Percentiles rank a stretch among this genome's conserved stretches.
Evolutionary conservation across 495 filamentous ascomycete species (phyloP).

Genomic region (Ramalina intermedia): DNA sequence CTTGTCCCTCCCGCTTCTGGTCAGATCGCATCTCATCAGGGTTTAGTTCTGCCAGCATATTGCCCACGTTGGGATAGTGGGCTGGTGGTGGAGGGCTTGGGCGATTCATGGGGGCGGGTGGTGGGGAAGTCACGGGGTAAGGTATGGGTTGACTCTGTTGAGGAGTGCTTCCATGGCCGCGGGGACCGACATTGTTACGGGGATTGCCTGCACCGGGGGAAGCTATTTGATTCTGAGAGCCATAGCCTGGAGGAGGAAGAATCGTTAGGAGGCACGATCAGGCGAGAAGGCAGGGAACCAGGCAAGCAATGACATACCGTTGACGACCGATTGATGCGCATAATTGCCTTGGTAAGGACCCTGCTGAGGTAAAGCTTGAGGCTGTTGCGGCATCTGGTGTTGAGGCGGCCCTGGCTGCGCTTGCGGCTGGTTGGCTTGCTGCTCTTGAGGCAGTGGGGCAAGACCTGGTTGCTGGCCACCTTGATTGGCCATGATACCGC

Average conservation of each 20-base stretch:
- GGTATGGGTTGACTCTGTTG: slow-evolving; percentile 72
- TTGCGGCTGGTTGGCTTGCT: slow-evolving; percentile 39
- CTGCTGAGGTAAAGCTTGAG: slow-evolving; percentile 39
- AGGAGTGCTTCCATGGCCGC: slow-evolving; percentile 50
- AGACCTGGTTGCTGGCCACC: slow-evolving; percentile 71
- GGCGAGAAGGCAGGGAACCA: slow-evolving; percentile 7
- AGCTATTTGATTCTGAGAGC: slow-evolving; percentile 62
- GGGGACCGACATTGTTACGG: slow-evolving; percentile 36
- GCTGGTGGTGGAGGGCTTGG: slow-evolving; percentile 63
- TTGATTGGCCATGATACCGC: slow-evolving; percentile 87
- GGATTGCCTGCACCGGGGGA: slow-evolving; percentile 72
- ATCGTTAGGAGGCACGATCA: background rate
- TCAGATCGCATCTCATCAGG: slow-evolving; percentile 67
- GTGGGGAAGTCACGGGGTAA: slow-evolving; percentile 76
- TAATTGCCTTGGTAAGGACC: slow-evolving; percentile 45
- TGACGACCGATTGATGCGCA: slow-evolving; percentile 47
- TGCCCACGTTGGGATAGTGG: slow-evolving; percentile 47
- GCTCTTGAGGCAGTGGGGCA: slow-evolving; percentile 64
- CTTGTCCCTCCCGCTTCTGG: slow-evolving; percentile 66
- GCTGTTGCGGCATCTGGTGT: slow-evolving; percentile 45
- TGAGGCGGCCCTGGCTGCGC: slow-evolving; percentile 44
- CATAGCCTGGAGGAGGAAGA: slow-evolving; percentile 34
- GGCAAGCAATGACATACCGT: slow-evolving; percentile 40
- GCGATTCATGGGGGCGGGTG: slow-evolving; percentile 52
- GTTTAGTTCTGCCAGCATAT: slow-evolving; percentile 77